Conservation (phyloP, 805 yeast species). For the Yamadazyma sp. region DNA sequence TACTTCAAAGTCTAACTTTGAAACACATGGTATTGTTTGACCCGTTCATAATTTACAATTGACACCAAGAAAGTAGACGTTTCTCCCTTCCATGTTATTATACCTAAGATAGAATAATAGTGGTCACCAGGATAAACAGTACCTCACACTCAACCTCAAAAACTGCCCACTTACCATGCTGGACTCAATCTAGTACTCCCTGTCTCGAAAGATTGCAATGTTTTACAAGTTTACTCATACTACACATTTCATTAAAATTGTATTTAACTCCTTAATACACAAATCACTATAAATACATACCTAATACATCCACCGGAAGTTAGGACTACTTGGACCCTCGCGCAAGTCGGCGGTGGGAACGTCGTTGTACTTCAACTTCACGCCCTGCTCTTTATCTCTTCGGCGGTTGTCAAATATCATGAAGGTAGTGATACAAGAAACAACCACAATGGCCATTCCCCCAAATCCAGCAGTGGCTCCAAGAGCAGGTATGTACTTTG, state of each 20-base stretch:
- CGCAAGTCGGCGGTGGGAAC: slow-evolving; percentile 43
- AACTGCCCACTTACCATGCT: no score
- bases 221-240: no score
- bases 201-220: no score
- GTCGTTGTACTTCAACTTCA: slow-evolving; percentile 35
- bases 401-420: slow-evolving; percentile 45
- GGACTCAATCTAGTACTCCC: no score
- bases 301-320: slow-evolving; percentile 48
- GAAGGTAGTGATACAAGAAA: slow-evolving; percentile 23
- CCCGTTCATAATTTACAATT: no score
- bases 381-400: slow-evolving; percentile 41
- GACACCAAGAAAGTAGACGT: no score
- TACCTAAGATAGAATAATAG: no score
- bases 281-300: slow-evolving; percentile 2
- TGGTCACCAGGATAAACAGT: no score
- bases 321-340: slow-evolving; percentile 47
- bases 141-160: no score
- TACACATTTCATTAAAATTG: neutral
- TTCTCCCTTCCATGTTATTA: no score
- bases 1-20: no score
- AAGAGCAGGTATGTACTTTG: slow-evolving; percentile 31
- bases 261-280: neutral
- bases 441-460: slow-evolving; percentile 29
- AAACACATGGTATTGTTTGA: no score
- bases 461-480: slow-evolving; percentile 33